These are phyloP conservation scores for Talaromyces wortmannii DNA, from an alignment of 495 filamentous ascomycete species.

Conservation along the genomic window DNA sequence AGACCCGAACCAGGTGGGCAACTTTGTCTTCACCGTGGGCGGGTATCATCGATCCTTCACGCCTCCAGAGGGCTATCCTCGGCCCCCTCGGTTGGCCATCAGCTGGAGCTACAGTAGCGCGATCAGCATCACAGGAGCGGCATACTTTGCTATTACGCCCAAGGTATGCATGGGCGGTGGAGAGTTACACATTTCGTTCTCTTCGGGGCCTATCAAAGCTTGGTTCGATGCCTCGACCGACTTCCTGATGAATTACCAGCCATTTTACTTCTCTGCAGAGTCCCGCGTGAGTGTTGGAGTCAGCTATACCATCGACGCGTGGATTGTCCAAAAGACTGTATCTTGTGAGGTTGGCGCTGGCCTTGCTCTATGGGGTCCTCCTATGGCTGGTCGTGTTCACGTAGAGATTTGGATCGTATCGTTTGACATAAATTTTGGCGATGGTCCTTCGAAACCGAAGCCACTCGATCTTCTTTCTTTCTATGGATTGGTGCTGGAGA, in stretches of 20 bases:
- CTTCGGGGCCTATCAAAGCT: slow-evolving; percentile 24
- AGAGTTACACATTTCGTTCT: slow-evolving; percentile 17
- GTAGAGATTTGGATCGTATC: too few relatives aligned
- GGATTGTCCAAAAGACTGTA: too few relatives aligned
- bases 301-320: slow-evolving; percentile 22
- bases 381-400: too few relatives aligned
- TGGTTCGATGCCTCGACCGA: slow-evolving; percentile 37
- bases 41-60: slow-evolving; percentile 40
- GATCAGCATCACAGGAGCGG: slow-evolving; percentile 31
- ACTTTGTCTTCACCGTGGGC: slow-evolving; percentile 47
- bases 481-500: too few relatives aligned
- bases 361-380: too few relatives aligned
- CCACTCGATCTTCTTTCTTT: too few relatives aligned
- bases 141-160: slow-evolving; percentile 49
- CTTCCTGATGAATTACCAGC: slow-evolving; percentile 44
- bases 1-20: slow-evolving; percentile 18
- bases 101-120: slow-evolving; percentile 19
- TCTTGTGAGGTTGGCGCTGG: too few relatives aligned
- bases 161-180: slow-evolving; percentile 43
- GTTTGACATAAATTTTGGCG: too few relatives aligned
- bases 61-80: slow-evolving; percentile 31
- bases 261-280: slow-evolving; percentile 36
- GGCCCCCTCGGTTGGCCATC: slow-evolving; percentile 36
- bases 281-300: slow-evolving; percentile 31
- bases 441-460: too few relatives aligned